Conservation (phyloP, 176 grass and related monocot species). For the Triticum dicoccoides region DNA sequence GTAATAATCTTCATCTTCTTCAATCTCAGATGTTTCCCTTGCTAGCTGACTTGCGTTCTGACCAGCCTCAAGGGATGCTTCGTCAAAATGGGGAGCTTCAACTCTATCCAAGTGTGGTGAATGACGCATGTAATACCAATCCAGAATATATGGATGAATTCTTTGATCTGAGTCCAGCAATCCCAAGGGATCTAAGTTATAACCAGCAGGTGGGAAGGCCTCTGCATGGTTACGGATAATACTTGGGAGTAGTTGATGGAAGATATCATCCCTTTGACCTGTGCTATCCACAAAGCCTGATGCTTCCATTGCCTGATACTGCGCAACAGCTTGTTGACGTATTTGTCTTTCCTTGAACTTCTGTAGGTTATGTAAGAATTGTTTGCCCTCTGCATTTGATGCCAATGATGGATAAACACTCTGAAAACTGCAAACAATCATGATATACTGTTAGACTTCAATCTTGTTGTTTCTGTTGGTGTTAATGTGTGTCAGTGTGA, state of each 20-base stretch:
- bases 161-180: conserved; percentile 60
- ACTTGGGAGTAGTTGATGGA: conserved; percentile 30
- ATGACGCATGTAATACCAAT: conserved; percentile 79
- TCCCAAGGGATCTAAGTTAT: conserved; percentile 54
- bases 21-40: conserved; percentile 46
- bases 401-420: conserved; percentile 87
- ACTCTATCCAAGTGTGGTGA: conserved; percentile 30
- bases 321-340: conserved; percentile 42
- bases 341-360: conserved; percentile 78
- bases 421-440: conserved; percentile 67
- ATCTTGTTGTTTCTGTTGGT: neutral
- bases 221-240: conserved; percentile 18
- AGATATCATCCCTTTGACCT: conserved; percentile 46
- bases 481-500: neutral
- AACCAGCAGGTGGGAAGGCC: conserved; percentile 20
- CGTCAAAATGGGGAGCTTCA: conserved; percentile 23
- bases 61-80: conserved; percentile 11
- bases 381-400: conserved; percentile 50
- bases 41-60: neutral
- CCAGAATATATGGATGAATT: conserved; percentile 69
- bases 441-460: conserved; percentile 16
- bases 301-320: conserved; percentile 50
- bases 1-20: conserved; percentile 31
- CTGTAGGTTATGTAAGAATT: conserved; percentile 71
- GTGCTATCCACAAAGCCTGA: conserved; percentile 44